These are phyloP conservation scores for Podaxis sp. DNA, from an alignment of 768 basidiomycete genomes.

Conservation along the genomic window DNA sequence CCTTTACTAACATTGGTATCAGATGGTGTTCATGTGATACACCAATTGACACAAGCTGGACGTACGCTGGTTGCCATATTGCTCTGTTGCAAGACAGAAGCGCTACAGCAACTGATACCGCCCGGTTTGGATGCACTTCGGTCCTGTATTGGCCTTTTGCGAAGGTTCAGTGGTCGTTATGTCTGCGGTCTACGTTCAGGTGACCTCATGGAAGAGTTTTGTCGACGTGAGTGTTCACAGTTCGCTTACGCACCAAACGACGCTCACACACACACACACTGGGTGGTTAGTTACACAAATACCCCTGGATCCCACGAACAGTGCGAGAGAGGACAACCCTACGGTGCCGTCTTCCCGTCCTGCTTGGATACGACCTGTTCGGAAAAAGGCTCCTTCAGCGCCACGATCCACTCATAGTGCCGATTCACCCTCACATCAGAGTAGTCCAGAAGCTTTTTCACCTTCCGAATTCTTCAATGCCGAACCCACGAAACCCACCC, in stretches of 20 bases:
- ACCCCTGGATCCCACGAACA: constrained; percentile 64
- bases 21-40: constrained; percentile 96
- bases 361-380: constrained; percentile 87
- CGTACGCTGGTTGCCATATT: constrained; percentile 85
- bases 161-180: constrained; percentile 88
- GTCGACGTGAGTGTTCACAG: constrained; percentile 53
- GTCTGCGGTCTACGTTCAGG: constrained; percentile 88
- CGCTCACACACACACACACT: neutral
- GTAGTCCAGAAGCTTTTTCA: constrained; percentile 66
- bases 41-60: constrained; percentile 91
- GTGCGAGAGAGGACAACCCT: constrained; percentile 36
- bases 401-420: constrained; percentile 40
- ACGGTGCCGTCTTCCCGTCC: constrained; percentile 47
- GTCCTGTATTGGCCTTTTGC: constrained; percentile 82
- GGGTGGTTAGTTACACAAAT: constrained; percentile 67
- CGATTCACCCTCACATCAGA: constrained; percentile 42
- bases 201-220: constrained; percentile 94
- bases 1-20: constrained; percentile 12
- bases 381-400: constrained; percentile 60
- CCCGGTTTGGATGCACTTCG: constrained; percentile 81
- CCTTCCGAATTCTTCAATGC: constrained; percentile 55
- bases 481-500: constrained; percentile 36
- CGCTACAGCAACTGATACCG: constrained; percentile 69
- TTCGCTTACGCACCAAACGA: neutral
- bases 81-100: constrained; percentile 82